Percentiles rank a stretch among this genome's conserved stretches.
These are phyloP conservation scores for Boletus patriciae DNA, from an alignment of 768 basidiomycete species.

Conservation along the genomic window DNA sequence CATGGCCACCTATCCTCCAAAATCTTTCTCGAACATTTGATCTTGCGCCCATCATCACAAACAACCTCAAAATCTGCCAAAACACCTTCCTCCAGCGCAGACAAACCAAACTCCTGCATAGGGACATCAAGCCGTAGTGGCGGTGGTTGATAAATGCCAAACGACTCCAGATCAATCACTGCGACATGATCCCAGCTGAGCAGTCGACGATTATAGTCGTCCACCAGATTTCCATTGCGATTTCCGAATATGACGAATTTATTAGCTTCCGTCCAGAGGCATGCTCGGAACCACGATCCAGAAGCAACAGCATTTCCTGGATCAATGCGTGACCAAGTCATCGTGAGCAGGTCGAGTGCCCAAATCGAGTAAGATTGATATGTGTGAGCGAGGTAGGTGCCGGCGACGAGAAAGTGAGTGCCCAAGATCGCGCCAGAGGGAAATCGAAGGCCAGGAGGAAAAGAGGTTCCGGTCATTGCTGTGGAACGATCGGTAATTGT, in stretches of 20 bases:
- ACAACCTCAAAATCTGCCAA: constrained; percentile 91
- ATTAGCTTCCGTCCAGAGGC: constrained; percentile 82
- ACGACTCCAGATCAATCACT: constrained; percentile 88
- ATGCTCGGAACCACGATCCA: constrained; percentile 95
- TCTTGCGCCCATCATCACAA: constrained; percentile 84
- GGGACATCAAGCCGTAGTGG: constrained; percentile 59
- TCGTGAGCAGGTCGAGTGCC: constrained; percentile 82
- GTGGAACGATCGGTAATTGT: constrained; percentile 77
- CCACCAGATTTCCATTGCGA: constrained; percentile 79
- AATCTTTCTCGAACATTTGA: constrained; percentile 80
- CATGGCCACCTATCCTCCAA: constrained; percentile 93
- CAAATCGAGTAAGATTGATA: constrained; percentile 96
- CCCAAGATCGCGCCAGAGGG: constrained; percentile 93
- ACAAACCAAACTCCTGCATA: constrained; percentile 84
- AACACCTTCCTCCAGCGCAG: constrained; percentile 75
- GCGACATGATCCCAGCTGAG: constrained; percentile 92
- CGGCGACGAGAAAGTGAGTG: constrained; percentile 88
- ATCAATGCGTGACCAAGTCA: constrained; percentile 88
- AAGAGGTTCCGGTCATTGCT: constrained; percentile 75
- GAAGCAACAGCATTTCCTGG: constrained; percentile 80
- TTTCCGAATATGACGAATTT: constrained; percentile 92
- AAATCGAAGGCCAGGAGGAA: constrained; percentile 94
- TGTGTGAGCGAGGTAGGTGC: constrained; percentile 92
- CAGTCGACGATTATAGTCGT: constrained; percentile 89
- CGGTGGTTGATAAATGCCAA: constrained; percentile 93